Conservation (phyloP, 2,329 filamentous ascomycete genomes). For the Xylaria sp. region DNA sequence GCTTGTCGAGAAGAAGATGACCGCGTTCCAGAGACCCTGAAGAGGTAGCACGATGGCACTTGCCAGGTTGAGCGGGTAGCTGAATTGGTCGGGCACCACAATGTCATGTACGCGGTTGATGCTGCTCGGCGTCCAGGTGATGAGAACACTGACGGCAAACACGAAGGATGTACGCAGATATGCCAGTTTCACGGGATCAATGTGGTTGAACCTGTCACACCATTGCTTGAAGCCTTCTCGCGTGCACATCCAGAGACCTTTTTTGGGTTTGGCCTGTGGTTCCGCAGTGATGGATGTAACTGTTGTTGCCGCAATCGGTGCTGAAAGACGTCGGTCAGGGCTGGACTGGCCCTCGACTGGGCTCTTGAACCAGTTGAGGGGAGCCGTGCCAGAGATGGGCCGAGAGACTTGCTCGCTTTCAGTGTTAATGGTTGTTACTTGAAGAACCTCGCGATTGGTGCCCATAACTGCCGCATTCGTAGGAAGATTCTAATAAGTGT, state of each 20-base stretch:
- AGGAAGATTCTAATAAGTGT: slow-evolving; percentile 45
- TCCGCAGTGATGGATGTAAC: slow-evolving; percentile 50
- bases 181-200: slow-evolving; percentile 69
- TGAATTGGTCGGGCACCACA: slow-evolving; percentile 61
- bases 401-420: slow-evolving; percentile 38
- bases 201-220: slow-evolving; percentile 51
- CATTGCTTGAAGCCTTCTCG: slow-evolving; percentile 42
- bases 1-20: slow-evolving; percentile 79
- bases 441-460: slow-evolving; percentile 48
- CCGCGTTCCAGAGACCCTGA: slow-evolving; percentile 83
- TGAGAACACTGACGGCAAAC: slow-evolving; percentile 69
- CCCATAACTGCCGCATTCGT: slow-evolving; percentile 50
- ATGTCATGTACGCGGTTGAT: slow-evolving; percentile 80
- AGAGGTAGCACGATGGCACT: slow-evolving; percentile 78
- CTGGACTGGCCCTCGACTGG: slow-evolving; percentile 39
- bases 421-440: slow-evolving; percentile 49
- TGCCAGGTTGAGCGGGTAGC: slow-evolving; percentile 74
- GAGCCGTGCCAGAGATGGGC: slow-evolving; percentile 30
- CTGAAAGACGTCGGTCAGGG: slow-evolving; percentile 26
- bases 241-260: slow-evolving; percentile 35
- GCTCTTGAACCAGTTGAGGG: slow-evolving; percentile 48
- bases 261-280: slow-evolving; percentile 35
- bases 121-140: slow-evolving; percentile 74
- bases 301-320: slow-evolving; percentile 42
- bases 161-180: slow-evolving; percentile 71